These are phyloP conservation scores for Tolypocladium inflatum DNA, from an alignment of 2,329 filamentous ascomycete genomes.

Conservation along the genomic window DNA sequence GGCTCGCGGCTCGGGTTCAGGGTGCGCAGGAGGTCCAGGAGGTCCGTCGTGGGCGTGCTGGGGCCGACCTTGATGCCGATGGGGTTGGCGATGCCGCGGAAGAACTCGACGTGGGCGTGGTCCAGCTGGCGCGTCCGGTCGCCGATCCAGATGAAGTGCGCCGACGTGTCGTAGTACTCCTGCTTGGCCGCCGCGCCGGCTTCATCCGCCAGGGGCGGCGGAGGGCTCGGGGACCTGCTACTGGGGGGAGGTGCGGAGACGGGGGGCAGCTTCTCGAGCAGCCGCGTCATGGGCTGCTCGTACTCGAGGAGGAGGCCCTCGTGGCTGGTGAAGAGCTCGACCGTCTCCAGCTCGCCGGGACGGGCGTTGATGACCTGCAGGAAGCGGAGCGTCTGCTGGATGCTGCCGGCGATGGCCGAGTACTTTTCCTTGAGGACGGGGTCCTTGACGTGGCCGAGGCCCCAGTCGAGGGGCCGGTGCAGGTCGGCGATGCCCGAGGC, in stretches of 20 bases:
- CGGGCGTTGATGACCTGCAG: conserved; percentile 89
- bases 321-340: conserved; percentile 92
- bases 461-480: conserved; percentile 91
- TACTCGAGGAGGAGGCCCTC: conserved; percentile 93
- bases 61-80: conserved; percentile 96
- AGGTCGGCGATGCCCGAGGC: conserved; percentile 87
- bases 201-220: conserved; percentile 14
- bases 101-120: conserved; percentile 93
- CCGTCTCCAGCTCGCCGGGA: conserved; percentile 74
- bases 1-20: conserved; percentile 76
- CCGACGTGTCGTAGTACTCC: conserved; percentile 87
- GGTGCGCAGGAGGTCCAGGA: conserved; percentile 69
- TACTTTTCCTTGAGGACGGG: conserved; percentile 79
- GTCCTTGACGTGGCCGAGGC: conserved; percentile 81
- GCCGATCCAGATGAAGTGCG: conserved; percentile 97
- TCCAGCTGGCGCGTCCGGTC: conserved; percentile 91
- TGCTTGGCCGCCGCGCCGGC: conserved; percentile 22
- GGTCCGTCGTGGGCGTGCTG: conserved; percentile 65
- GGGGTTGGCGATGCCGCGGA: conserved; percentile 90
- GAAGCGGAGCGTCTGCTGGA: conserved; percentile 87
- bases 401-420: conserved; percentile 70
- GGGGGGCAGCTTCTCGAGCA: conserved; percentile 53
- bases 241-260: neutral
- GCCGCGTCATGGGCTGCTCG: conserved; percentile 76
- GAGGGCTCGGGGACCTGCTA: conserved; percentile 32